These are phyloP conservation scores for Eimeria necatrix DNA, from an alignment of 169 alveolate genomes.

Conservation along the genomic window DNA sequence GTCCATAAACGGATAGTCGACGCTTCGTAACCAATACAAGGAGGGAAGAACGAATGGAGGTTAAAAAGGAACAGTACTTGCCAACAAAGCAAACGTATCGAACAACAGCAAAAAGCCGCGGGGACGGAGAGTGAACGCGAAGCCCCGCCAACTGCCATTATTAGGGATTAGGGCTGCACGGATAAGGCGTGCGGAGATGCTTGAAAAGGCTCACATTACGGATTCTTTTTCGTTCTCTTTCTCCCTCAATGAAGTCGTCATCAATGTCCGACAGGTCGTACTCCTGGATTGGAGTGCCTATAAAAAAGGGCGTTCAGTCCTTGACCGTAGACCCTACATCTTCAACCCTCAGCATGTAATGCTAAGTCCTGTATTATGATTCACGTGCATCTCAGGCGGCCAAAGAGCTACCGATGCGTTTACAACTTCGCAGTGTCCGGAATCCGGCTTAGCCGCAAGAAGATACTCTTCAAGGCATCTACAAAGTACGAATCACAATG, in stretches of 20 bases:
- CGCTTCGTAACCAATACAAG: neutral
- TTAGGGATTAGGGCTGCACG: neutral
- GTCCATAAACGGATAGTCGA: neutral
- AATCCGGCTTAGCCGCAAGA: neutral
- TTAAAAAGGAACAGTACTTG: too few species aligned
- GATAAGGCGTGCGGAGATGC: too few species aligned
- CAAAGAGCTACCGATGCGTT: too few species aligned
- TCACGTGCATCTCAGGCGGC: too few species aligned
- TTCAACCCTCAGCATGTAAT: too few species aligned
- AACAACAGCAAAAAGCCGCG: too few species aligned
- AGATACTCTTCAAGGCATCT: neutral
- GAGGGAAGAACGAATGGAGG: neutral
- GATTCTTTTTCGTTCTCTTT: conserved; percentile 40
- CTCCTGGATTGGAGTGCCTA: conserved; percentile 66
- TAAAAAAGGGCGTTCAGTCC: neutral
- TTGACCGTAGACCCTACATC: neutral
- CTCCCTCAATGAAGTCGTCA: conserved; percentile 39
- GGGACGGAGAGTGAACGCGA: neutral
- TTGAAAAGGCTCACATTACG: neutral
- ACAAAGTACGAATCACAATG: neutral
- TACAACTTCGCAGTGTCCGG: neutral
- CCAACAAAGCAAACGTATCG: too few species aligned
- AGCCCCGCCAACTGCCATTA: neutral
- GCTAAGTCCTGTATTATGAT: too few species aligned
- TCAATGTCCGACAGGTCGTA: conserved; percentile 69